Evolutionary conservation across 495 filamentous ascomycete species (phyloP).

Genomic region (Bombardia bombarda): DNA sequence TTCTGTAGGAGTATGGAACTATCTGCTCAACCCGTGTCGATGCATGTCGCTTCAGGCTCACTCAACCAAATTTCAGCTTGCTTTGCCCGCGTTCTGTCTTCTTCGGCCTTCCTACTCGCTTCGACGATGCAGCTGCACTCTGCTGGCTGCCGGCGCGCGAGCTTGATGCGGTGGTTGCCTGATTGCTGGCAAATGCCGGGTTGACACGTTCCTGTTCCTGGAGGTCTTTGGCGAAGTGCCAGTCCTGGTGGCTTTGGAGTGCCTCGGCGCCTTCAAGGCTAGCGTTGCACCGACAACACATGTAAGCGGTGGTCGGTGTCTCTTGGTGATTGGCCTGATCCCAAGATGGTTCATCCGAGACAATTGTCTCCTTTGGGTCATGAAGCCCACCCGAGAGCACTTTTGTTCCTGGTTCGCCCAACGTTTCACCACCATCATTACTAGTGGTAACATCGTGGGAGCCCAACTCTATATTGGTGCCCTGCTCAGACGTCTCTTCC

Average conservation of each 20-base stretch:
- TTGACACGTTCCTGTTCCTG: conserved; percentile 49
- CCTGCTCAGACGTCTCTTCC: conserved; percentile 18
- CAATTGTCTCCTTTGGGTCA: conserved; percentile 1
- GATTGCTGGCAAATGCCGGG: conserved; percentile 30
- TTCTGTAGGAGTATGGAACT: neutral
- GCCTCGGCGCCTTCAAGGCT: conserved; percentile 44
- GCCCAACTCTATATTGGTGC: conserved; percentile 18
- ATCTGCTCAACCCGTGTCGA: neutral
- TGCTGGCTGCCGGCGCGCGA: conserved; percentile 16
- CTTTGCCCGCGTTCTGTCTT: conserved; percentile 73
- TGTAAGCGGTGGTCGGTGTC: conserved; percentile 37
- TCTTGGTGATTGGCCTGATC: conserved; percentile 23
- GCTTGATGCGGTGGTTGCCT: conserved; percentile 19
- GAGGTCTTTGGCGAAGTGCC: conserved; percentile 90
- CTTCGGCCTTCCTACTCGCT: conserved; percentile 22
- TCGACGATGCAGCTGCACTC: conserved; percentile 24
- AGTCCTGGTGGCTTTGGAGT: conserved; percentile 78
- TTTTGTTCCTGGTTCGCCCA: conserved; percentile 13
- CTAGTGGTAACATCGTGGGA: conserved; percentile 16
- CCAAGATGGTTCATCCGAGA: conserved; percentile 8
- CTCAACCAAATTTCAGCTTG: conserved; percentile 62
- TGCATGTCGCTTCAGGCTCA: conserved; percentile 1
- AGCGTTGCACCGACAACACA: conserved; percentile 60
- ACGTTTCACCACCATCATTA: conserved; percentile 15
- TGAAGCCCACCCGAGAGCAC: conserved; percentile 2